These are phyloP conservation scores for Sordariomycetes sp. DNA, from an alignment of 2,329 filamentous ascomycete species.

Conservation along the genomic window DNA sequence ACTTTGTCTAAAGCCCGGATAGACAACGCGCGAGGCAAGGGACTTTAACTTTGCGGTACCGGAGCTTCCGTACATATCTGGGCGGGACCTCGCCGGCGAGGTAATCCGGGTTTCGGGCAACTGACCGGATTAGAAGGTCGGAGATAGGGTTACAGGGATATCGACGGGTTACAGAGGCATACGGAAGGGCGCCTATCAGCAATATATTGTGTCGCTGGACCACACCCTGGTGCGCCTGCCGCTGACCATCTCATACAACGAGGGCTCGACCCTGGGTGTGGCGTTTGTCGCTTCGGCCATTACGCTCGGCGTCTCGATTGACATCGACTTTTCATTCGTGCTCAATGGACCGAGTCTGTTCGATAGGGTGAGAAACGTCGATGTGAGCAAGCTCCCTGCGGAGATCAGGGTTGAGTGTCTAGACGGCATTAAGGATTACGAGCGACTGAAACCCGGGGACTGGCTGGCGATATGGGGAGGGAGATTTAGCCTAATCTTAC, in stretches of 20 bases:
- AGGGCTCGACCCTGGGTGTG: constrained; percentile 52
- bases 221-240: constrained; percentile 55
- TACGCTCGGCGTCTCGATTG: constrained; percentile 55
- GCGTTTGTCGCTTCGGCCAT: constrained; percentile 58
- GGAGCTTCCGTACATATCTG: constrained; percentile 52
- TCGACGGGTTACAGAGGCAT: constrained; percentile 64
- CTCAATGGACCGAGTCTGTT: constrained; percentile 46
- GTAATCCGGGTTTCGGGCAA: constrained; percentile 27
- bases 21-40: constrained; percentile 26
- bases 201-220: constrained; percentile 52
- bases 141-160: constrained; percentile 45
- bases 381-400: constrained; percentile 33
- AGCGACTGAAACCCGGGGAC: constrained; percentile 43
- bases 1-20: too few species aligned
- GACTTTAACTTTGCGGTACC: constrained; percentile 62
- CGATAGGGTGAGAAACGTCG: constrained; percentile 29
- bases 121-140: constrained; percentile 11
- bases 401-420: constrained; percentile 54
- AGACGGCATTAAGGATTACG: constrained; percentile 27
- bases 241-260: constrained; percentile 30
- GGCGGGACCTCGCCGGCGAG: constrained; percentile 54
- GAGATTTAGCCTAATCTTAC: constrained; percentile 8
- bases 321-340: constrained; percentile 45
- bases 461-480: constrained; percentile 67
- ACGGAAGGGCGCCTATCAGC: constrained; percentile 58